Percentiles rank a stretch among this genome's conserved stretches.
phyloP scores from a whole-genome alignment of 768 basidiomycete species.

The Leucogyrophana mollusca region DNA sequence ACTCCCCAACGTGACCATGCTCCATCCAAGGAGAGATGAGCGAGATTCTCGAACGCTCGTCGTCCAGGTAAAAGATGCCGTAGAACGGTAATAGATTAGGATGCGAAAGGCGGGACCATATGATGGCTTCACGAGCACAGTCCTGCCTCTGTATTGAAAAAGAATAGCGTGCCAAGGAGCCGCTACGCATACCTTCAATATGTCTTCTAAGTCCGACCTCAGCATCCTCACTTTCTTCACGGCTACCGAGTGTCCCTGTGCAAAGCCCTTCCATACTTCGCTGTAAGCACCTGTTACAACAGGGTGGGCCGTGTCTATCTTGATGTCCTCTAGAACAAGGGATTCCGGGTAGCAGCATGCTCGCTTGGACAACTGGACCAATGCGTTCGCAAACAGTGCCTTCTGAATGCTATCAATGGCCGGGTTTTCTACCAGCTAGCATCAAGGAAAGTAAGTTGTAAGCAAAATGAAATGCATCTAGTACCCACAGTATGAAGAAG shows the following conservation, averaged over 20 bases:
- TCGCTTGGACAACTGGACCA: slow-evolving; percentile 26
- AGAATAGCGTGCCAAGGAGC: not conserved
- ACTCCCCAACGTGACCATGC: not conserved
- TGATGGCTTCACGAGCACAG: slow-evolving; percentile 12
- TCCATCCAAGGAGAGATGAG: not conserved
- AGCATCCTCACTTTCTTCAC: not conserved
- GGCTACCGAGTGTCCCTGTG: not conserved
- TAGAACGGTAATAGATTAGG: slow-evolving; percentile 23
- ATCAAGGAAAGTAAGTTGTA: not conserved
- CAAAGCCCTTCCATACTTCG: not conserved
- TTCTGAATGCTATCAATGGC: slow-evolving; percentile 23
- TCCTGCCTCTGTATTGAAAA: not conserved
- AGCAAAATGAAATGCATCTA: no score
- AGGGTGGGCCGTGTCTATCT: not conserved
- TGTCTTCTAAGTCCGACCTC: not conserved
- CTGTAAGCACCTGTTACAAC: not conserved
- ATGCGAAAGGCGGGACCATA: slow-evolving; percentile 23
- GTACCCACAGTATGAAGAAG: slow-evolving; percentile 21
- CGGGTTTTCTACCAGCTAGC: slow-evolving; percentile 22
- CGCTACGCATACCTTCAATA: not conserved
- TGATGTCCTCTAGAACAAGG: no score
- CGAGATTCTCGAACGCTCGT: not conserved
- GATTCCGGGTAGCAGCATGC: slow-evolving; percentile 13
- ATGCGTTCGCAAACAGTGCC: slow-evolving; percentile 25
- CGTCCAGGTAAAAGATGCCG: slow-evolving; percentile 14